phyloP scores from a whole-genome alignment of 371 early-diverging fungal species.

The Actinomortierella wolfii region DNA sequence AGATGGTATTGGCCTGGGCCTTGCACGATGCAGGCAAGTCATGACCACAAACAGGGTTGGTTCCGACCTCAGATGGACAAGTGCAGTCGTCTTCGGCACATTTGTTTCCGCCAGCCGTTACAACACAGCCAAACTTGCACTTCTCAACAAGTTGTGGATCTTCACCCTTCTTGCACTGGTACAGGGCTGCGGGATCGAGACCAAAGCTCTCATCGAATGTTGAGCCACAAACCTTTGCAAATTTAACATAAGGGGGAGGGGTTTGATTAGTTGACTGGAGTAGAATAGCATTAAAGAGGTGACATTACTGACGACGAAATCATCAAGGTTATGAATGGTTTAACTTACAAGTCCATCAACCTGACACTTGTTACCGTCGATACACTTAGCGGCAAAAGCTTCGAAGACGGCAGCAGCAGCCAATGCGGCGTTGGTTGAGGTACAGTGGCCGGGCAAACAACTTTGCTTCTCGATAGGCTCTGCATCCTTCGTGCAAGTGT shows the following conservation, averaged over 20 bases:
- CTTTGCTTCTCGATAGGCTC: not conserved
- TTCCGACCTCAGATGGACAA: not conserved
- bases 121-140: conserved; percentile 3
- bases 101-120: not conserved
- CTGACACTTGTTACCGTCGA: too few species aligned
- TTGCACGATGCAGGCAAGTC: conserved; percentile 4
- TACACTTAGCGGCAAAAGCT: too few species aligned
- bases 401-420: conserved; percentile 5
- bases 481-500: conserved; percentile 8
- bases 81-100: not conserved
- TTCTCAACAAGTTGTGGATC: not conserved
- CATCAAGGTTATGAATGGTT: too few species aligned
- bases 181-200: not conserved
- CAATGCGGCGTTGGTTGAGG: not conserved
- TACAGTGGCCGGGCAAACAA: conserved; percentile 9
- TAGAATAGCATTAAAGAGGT: too few species aligned
- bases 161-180: conserved; percentile 8
- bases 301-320: too few species aligned
- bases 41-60: conserved; percentile 1
- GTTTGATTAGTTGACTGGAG: too few species aligned
- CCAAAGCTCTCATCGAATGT: too few species aligned
- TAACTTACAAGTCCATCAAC: too few species aligned
- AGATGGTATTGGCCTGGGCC: conserved; percentile 5
- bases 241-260: too few species aligned
- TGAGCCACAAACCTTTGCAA: too few species aligned